These are phyloP conservation scores for Colletotrichum sp. DNA, from an alignment of 2,329 filamentous ascomycete genomes.

Conservation along the genomic window DNA sequence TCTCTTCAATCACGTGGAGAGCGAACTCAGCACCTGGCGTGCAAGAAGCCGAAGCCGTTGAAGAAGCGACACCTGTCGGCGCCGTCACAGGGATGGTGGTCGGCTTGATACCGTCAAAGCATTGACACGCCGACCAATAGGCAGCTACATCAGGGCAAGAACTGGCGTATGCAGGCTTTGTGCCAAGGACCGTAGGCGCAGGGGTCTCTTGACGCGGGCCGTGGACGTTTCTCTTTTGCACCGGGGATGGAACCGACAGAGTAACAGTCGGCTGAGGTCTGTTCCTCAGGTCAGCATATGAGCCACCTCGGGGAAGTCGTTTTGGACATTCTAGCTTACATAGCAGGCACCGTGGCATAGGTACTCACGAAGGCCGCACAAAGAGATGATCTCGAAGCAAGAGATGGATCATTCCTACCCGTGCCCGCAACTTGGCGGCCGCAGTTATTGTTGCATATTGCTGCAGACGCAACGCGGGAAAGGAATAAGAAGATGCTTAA, in stretches of 20 bases:
- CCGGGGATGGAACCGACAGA: not conserved
- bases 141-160: conserved; percentile 12
- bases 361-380: conserved; percentile 12
- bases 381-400: not conserved
- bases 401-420: not conserved
- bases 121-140: conserved; percentile 26
- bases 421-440: conserved; percentile 9
- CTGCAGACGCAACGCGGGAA: not conserved
- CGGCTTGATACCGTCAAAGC: conserved; percentile 20
- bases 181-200: not conserved
- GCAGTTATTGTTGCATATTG: conserved; percentile 19
- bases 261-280: not conserved
- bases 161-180: conserved; percentile 22
- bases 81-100: conserved; percentile 14
- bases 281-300: not conserved
- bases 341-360: not conserved
- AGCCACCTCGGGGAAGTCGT: not conserved
- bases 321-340: not conserved
- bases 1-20: not conserved
- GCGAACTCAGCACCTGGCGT: conserved; percentile 13
- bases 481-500: not conserved
- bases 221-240: not conserved
- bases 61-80: not conserved
- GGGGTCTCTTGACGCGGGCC: not conserved
- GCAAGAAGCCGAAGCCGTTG: not conserved